Evolutionary conservation across 1,284 basidiomycete genomes (phyloP), one percentile per base, ranked within the genome.

Genomic region (Porodaedalea pini): DNA sequence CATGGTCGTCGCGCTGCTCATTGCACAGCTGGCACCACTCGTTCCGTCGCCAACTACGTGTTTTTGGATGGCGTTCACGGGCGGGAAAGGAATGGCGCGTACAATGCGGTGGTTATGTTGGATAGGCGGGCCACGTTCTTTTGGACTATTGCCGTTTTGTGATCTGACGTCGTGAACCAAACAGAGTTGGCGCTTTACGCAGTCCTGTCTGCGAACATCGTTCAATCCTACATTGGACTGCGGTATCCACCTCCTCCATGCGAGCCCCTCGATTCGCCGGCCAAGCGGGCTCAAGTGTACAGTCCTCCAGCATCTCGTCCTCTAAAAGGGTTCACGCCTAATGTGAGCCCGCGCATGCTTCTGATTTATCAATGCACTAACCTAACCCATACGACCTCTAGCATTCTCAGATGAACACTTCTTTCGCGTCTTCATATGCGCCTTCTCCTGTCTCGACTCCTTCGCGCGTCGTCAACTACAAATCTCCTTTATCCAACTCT

Each of bases 221-320:
- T 57, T 5, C 59, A 61, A 54, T 36, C 56, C 2, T 61, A 54
- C 34, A 34, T 57, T 19, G 59, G 45, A 6, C 23, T 61, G 6
- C 34, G 48, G 32, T 61, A 61, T 36, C 59, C 59, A 11, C 59
- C 59, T 6, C 44, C 59, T 4, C 59, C 50, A 21, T 60, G 54
- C 39, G 39, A 48, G 23, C 59, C 59, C 2, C 5, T 49, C 3
- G 45, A 54, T 3, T 54, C 59, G n/a, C 59, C 59, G 5, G 55
- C 45, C 19, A 57, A 57, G 31, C 41, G 40, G 2, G 37, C 37
- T 29, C 59, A 61, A 19, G 19, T 50, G 10, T 56, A 41, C 10
- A 56, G 43, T 41, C 58, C 55, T n/a, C 48, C 48, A 31, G 17
- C 49, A 3, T 19, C 54, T 1, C 58, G 44, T 6, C 58, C 54